Percentiles rank a stretch among this genome's conserved stretches.
Evolutionary conservation across 768 basidiomycete species (phyloP).

Genomic region (Steccherinum ochraceum): DNA sequence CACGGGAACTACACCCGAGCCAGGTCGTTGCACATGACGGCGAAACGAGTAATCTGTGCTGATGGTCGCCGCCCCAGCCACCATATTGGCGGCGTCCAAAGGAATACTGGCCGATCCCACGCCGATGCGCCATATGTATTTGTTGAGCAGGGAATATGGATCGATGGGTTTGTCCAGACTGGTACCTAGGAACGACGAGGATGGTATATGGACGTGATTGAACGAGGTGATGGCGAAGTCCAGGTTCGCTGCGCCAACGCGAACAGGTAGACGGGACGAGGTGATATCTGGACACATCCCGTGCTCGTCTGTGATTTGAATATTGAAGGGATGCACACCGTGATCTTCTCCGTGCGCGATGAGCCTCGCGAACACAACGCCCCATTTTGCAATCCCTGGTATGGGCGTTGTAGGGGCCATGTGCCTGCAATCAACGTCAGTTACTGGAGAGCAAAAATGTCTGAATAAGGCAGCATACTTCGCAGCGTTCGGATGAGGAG

Average conservation of each 20-base stretch:
- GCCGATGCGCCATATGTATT: slow-evolving; percentile 23
- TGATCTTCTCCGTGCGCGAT: slow-evolving; percentile 21
- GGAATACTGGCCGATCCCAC: slow-evolving; percentile 27
- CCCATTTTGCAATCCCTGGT: slow-evolving; percentile 19
- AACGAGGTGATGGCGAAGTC: slow-evolving; percentile 32
- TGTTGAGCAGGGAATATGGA: slow-evolving; percentile 19
- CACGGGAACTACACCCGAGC: slow-evolving; percentile 20
- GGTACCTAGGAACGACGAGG: slow-evolving; percentile 24
- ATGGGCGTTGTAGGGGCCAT: slow-evolving; percentile 25
- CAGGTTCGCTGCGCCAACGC: slow-evolving; percentile 26
- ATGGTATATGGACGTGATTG: slow-evolving; percentile 27
- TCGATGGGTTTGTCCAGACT: slow-evolving; percentile 9
- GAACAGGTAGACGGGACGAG: slow-evolving; percentile 11
- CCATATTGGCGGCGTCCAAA: slow-evolving; percentile 16
- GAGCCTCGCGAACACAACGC: slow-evolving; percentile 23
- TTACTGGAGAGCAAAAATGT: neutral
- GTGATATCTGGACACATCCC: slow-evolving; percentile 20
- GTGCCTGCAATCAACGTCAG: slow-evolving; percentile 17
- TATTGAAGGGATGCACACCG: slow-evolving; percentile 25
- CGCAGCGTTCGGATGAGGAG: slow-evolving; percentile 17
- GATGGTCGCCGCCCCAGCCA: slow-evolving; percentile 21
- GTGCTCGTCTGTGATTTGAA: slow-evolving; percentile 21
- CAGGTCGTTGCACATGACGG: slow-evolving; percentile 16
- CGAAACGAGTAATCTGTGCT: slow-evolving; percentile 26
- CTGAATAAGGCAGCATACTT: slow-evolving; percentile 20